phyloP scores from a whole-genome alignment of 805 yeast genomes.

The Candida oleophila region DNA sequence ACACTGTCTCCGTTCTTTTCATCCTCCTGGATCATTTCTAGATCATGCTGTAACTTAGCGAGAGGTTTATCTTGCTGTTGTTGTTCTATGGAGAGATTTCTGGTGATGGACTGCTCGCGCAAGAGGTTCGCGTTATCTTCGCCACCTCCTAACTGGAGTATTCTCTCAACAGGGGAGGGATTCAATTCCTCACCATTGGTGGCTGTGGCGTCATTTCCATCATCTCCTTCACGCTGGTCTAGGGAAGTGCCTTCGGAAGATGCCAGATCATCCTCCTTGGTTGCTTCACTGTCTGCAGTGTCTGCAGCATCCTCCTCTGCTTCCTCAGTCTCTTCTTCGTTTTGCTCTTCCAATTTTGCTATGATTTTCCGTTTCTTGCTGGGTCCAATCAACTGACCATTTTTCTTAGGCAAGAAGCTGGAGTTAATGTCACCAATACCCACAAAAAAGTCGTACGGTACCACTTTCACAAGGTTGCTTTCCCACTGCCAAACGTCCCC shows the following conservation, averaged over 20 bases:
- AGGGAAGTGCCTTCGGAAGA: neutral
- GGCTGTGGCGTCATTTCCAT: conserved; percentile 1
- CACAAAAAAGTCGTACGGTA: conserved; percentile 93
- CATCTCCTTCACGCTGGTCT: too few relatives aligned
- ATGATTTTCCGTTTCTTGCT: conserved; percentile 58
- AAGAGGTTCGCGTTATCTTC: conserved; percentile 49
- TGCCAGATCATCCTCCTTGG: neutral
- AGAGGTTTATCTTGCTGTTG: conserved; percentile 82
- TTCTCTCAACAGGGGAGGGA: conserved; percentile 47
- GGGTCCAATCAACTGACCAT: conserved; percentile 56
- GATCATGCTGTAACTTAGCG: conserved; percentile 75
- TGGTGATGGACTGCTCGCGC: conserved; percentile 57
- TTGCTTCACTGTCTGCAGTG: conserved; percentile 6
- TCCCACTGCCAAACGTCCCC: conserved; percentile 99
- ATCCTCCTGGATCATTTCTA: conserved; percentile 49
- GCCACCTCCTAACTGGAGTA: conserved; percentile 48
- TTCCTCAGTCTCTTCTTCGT: conserved; percentile 15
- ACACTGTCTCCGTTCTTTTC: conserved; percentile 16
- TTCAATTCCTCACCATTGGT: conserved; percentile 13
- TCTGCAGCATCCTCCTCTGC: conserved; percentile 1
- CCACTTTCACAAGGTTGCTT: conserved; percentile 83
- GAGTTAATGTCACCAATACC: conserved; percentile 98
- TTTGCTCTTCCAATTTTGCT: conserved; percentile 51
- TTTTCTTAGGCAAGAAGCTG: conserved; percentile 82
- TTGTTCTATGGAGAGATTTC: conserved; percentile 70